These are phyloP conservation scores for Linanthus parryae DNA, from an alignment of 148 eudicot species.

Conservation along the genomic window DNA sequence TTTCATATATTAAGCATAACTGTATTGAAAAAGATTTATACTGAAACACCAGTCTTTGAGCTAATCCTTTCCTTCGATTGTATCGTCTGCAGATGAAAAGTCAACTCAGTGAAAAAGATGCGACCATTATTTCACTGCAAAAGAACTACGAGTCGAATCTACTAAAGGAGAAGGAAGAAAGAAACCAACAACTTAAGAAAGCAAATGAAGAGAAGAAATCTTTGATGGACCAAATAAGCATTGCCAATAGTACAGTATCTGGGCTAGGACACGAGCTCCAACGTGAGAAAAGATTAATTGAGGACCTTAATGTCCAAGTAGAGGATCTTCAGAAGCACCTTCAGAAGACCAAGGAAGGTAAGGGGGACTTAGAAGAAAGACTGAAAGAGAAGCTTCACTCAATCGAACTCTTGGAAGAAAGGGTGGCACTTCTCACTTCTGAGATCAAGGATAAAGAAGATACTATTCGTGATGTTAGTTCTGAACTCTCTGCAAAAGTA, in stretches of 20 bases:
- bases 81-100: constrained; percentile 41
- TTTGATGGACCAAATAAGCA: constrained; percentile 41
- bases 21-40: too few relatives aligned
- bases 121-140: constrained; percentile 52
- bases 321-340: constrained; percentile 39
- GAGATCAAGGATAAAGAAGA: constrained; percentile 73
- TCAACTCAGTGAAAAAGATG: constrained; percentile 54
- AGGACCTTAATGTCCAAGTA: constrained; percentile 38
- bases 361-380: constrained; percentile 43
- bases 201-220: constrained; percentile 58
- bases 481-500: constrained; percentile 45
- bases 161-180: constrained; percentile 43
- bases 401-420: constrained; percentile 53
- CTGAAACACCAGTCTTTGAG: too few relatives aligned
- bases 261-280: constrained; percentile 50
- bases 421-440: constrained; percentile 35
- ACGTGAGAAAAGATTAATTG: constrained; percentile 35
- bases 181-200: constrained; percentile 34
- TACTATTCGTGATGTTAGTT: constrained; percentile 29
- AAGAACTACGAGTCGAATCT: constrained; percentile 50
- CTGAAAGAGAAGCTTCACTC: constrained; percentile 57
- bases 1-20: too few relatives aligned
- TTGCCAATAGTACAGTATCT: constrained; percentile 46
- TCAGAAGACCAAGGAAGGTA: constrained; percentile 33
- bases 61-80: constrained; percentile 1